Evolutionary conservation across 179 eudicot species (phyloP).

Genomic region (Beta macrorhiza): DNA sequence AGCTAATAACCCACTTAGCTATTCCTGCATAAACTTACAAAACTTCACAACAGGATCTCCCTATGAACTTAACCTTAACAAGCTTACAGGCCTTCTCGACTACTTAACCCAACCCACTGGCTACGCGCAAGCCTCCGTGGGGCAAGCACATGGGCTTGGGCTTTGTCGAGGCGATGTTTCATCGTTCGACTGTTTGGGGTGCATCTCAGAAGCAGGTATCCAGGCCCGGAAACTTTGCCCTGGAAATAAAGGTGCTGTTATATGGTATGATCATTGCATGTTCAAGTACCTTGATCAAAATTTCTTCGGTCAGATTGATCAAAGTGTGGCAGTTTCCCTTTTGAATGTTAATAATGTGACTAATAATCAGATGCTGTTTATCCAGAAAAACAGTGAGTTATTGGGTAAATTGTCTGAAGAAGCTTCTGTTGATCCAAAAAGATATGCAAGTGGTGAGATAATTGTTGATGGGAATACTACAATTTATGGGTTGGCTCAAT

Average conservation of each 20-base stretch:
- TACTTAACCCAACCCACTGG: slow-evolving; percentile 15
- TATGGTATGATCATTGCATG: slow-evolving; percentile 29
- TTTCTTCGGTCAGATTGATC: slow-evolving; percentile 18
- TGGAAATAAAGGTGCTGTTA: slow-evolving; percentile 10
- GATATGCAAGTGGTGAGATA: slow-evolving; percentile 19
- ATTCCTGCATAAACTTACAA: background rate
- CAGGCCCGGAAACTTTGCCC: slow-evolving; percentile 13
- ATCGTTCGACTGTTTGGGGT: slow-evolving; percentile 12
- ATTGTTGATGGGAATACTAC: background rate
- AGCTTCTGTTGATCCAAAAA: slow-evolving; percentile 6
- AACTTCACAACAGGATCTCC: slow-evolving; percentile 8
- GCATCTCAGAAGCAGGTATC: slow-evolving; percentile 16
- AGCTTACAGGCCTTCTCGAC: slow-evolving; percentile 9
- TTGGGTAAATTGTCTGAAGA: background rate
- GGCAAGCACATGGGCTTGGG: slow-evolving; percentile 22
- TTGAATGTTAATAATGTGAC: slow-evolving; percentile 6
- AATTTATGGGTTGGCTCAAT: slow-evolving; percentile 26
- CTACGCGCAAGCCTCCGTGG: slow-evolving; percentile 15
- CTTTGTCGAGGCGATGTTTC: slow-evolving; percentile 27
- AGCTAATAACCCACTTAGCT: slow-evolving; percentile 6
- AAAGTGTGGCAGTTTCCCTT: background rate
- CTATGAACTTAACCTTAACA: slow-evolving; percentile 20
- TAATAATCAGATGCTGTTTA: background rate
- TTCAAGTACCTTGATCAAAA: slow-evolving; percentile 14
- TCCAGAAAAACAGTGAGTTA: background rate